Base-by-base conservation (phyloP, 2,329 filamentous ascomycete genomes). In the Xylariaceae sp. region DNA sequence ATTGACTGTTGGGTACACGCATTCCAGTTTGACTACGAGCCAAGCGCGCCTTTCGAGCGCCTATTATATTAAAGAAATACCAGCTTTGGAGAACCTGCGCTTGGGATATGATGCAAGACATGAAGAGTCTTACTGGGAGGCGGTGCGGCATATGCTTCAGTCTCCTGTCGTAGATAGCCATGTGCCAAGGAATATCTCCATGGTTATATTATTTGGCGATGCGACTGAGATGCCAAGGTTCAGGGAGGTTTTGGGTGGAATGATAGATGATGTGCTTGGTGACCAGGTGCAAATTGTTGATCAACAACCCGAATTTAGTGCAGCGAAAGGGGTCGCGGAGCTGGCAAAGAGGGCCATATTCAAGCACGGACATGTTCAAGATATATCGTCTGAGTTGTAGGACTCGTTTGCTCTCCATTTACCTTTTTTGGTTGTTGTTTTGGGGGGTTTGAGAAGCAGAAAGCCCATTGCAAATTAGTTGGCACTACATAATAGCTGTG, bases 21-120 rank as follows among this genome's bases (percentile, higher is more conserved):
- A 45, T 27, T 47, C 53, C 24, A 35, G 53, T 36, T 49, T 59
- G 20, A 47, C 42, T 16, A 51, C 49, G 11, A 59, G 57, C 30
- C 53, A 51, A 44, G 45, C 45, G 9, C 13, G n/a, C 2, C 9
- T 53, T 26, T 10, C 8, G 26, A 13, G 4, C 7, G 43, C 30
- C 1, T 36, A 37, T 13, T 42, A 37, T 26, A n/a, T 43, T 3
- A 23, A 43, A 39, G 43, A 47, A 33, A 26, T 6, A 11, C 50
- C 29, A 8, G 3, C 29, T 1, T 39, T 29, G 9, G 50, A 47
- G 37, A 2, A 13, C 13, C 4, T 52, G 21, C 35, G 42, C 15
- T 10, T 56, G 9, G 43, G 39, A 30, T 52, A 47, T 30, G 32
- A 47, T 16, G 13, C 29, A 21, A 43, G 48, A 15, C 43, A 48